Percentiles rank a stretch among this genome's conserved stretches.
phyloP scores from a whole-genome alignment of 306 rosid genomes.

The Dalbergia oliveri region DNA sequence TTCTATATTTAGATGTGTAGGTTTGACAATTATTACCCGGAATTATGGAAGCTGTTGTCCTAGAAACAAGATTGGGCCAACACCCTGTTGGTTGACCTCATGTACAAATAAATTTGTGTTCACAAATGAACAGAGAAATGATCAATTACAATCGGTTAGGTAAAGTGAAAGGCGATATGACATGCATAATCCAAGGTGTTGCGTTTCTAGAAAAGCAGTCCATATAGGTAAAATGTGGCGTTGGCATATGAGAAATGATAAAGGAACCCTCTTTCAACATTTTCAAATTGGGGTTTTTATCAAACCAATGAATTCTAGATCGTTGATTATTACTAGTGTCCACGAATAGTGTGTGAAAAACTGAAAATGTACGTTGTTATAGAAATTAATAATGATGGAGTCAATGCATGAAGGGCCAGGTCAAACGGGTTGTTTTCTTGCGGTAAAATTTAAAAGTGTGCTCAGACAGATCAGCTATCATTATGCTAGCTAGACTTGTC shows the following conservation, averaged over 20 bases:
- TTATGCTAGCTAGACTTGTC: slow-evolving; percentile 16
- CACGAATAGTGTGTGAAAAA: not conserved
- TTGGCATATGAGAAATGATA: slow-evolving; percentile 16
- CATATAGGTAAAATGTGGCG: not conserved
- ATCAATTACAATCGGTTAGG: slow-evolving; percentile 45
- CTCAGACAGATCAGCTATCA: slow-evolving; percentile 16
- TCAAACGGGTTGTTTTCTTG: slow-evolving; percentile 42
- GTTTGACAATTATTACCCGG: slow-evolving; percentile 56
- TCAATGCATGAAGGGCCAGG: slow-evolving; percentile 48
- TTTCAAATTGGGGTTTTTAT: not conserved
- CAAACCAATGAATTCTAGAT: not conserved
- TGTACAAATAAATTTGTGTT: slow-evolving; percentile 39
- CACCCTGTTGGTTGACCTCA: slow-evolving; percentile 48
- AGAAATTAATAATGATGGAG: slow-evolving; percentile 43
- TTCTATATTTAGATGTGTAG: slow-evolving; percentile 35
- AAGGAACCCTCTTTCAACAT: not conserved
- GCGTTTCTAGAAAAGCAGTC: slow-evolving; percentile 34
- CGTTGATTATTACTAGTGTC: not conserved
- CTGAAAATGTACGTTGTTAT: not conserved
- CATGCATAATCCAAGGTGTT: slow-evolving; percentile 22
- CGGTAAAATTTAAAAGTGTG: slow-evolving; percentile 37
- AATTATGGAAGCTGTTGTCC: slow-evolving; percentile 51
- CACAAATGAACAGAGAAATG: slow-evolving; percentile 26
- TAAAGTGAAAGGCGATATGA: slow-evolving; percentile 40
- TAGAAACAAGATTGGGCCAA: slow-evolving; percentile 50